Evolutionary conservation across 331 rosid genomes (phyloP), one percentile per base, ranked within the genome.

Genomic region (Acacia pycnantha): DNA sequence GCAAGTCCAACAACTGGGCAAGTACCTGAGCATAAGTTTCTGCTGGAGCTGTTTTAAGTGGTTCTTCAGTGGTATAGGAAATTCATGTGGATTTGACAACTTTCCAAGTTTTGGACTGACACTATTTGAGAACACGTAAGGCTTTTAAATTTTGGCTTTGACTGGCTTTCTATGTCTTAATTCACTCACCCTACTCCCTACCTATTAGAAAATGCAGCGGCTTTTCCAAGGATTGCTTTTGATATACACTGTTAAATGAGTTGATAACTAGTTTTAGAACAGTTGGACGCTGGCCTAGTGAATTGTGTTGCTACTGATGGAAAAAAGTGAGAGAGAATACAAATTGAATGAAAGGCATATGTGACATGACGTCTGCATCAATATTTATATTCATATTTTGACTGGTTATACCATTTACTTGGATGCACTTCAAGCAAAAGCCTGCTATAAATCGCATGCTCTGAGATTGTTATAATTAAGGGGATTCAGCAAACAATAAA

Each of bases 11-110:
- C 79, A 67, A 85, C 91, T 95, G 61, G 99, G 99, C 65, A 95
- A 92, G 74, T 95, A 93, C 86, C 69, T 95, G 72, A 91, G 97
- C 84, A 78, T 95, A 53, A 93, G 99, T 87, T 90, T 95, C 62
- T 73, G 51, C 72, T 95, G 99, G 99, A 92, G 99, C 82, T 93
- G 92, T 89, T 95, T 95, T 82, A 94, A 95, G 86, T 95, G 99
- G 99, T 95, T 95, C 93, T 95, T 93, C 83, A 90, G 97, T 85
- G 98, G 96, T 58, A 71, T 93, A 77, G 99, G 98, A 26, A 92
- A 89, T 86, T 85, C 93, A 48, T 95, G 99, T 75, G 99, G 99
- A 73, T 95, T 95, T 86, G 93, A 89, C 88, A 93, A 84, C 84
- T 95, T 95, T 79, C 99, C 99, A 50, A 95, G 87, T 87, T 84